Base-by-base conservation (phyloP, 2,329 filamentous ascomycete species). In the Metarhizium sp. region DNA sequence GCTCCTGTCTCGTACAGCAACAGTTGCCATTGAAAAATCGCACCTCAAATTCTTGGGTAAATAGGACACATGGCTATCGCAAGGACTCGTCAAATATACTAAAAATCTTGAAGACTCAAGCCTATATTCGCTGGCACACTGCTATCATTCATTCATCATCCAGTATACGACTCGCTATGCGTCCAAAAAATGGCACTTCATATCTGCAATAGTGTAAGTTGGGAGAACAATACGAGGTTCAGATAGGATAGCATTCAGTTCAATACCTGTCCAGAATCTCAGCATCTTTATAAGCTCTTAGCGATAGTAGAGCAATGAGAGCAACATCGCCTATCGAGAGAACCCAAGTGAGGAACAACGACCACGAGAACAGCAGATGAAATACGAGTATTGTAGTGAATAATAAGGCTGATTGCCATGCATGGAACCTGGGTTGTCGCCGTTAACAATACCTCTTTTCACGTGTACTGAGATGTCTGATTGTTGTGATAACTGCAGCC, bases 361-460 rank as follows among this genome's bases (percentile, higher is more conserved):
- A 92, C 88, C 90, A 96, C 13, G 85, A 86, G 70, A 97, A 86
- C 46, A 97, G 74, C 42, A 97, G 78, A 67, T 97, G 92, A 29
- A 96, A 62, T 52, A 95, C 72, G 71, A 92, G 82, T 56, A 84
- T 66, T 51, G 81, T 81, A 0, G 88, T 87, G 69, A 96, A 96
- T 3, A 95, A 71, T 64, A 96, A 77, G 60, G 87, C 86, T 6
- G 88, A 89, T 73, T 99, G 94, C 92, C 94, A 99, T 7, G 94
- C 94, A 71, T 99, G 94, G 63, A 97, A 97, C 60, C 89, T 92
- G 62, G 40, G 56, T 50, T 36, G 29, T 47, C 2, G 50, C 13
- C 29, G 58, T 69, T 59, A 67, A 64, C 56, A 38, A 40, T 40
- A 32, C n/a, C 42, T 18, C 42, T 30, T 42, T 4, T n/a, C 8